Conservation (phyloP, 2,329 filamentous ascomycete species). For the Cytospora piceae region DNA sequence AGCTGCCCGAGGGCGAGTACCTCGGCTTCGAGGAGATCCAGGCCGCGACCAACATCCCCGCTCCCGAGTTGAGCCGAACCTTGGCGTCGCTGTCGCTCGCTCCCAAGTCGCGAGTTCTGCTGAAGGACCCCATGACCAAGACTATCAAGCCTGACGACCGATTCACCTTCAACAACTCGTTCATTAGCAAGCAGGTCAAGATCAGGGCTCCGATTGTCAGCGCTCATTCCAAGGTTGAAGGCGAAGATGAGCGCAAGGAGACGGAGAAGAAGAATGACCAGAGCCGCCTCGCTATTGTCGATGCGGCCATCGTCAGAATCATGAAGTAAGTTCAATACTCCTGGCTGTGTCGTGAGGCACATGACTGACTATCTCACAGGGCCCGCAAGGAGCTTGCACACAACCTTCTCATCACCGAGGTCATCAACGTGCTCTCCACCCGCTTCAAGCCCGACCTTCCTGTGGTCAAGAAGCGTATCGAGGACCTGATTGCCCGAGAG, state of each 20-base stretch:
- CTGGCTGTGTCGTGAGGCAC: not conserved
- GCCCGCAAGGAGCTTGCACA: slow-evolving; percentile 75
- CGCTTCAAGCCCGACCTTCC: slow-evolving; percentile 77
- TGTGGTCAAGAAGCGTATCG: slow-evolving; percentile 81
- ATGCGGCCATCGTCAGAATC: slow-evolving; percentile 78
- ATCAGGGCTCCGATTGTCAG: slow-evolving; percentile 89
- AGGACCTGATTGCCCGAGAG: slow-evolving; percentile 75
- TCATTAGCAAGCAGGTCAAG: slow-evolving; percentile 80
- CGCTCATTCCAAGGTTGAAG: slow-evolving; percentile 83
- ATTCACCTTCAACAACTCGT: slow-evolving; percentile 82
- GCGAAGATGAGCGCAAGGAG: slow-evolving; percentile 65
- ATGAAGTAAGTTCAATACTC: slow-evolving; percentile 71
- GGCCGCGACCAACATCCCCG: slow-evolving; percentile 76
- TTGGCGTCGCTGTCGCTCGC: slow-evolving; percentile 82
- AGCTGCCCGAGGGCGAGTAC: slow-evolving; percentile 58
- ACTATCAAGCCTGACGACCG: slow-evolving; percentile 74
- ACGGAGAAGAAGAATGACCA: slow-evolving; percentile 79
- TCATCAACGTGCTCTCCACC: slow-evolving; percentile 67
- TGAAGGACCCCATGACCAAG: slow-evolving; percentile 80
- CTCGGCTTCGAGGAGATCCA: slow-evolving; percentile 78
- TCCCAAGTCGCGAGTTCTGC: slow-evolving; percentile 79
- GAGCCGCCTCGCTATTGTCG: slow-evolving; percentile 70
- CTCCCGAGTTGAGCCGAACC: slow-evolving; percentile 73
- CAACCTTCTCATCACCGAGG: slow-evolving; percentile 70
- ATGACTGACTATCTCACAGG: slow-evolving; percentile 49